These are phyloP conservation scores for Byssoonygena ceratinophila DNA, from an alignment of 2,329 filamentous ascomycete genomes.

Conservation along the genomic window DNA sequence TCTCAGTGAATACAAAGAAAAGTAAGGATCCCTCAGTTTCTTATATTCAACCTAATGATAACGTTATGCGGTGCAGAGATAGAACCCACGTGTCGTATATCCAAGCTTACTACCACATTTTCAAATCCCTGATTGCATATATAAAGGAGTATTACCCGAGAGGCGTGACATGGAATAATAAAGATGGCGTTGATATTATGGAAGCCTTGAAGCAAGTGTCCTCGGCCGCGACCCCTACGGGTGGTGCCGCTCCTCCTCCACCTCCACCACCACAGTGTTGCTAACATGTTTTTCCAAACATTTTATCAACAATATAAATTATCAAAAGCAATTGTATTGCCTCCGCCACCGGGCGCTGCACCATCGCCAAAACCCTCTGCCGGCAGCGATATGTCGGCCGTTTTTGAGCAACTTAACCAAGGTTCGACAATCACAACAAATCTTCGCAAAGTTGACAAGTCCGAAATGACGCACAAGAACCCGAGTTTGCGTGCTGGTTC, in stretches of 20 bases:
- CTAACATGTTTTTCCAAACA: too few species aligned
- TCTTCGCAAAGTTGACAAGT: conserved; percentile 85
- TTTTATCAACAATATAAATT: too few species aligned
- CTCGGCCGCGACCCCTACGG: conserved; percentile 28
- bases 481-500: conserved; percentile 67
- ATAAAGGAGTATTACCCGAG: conserved; percentile 70
- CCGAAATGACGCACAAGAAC: conserved; percentile 98
- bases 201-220: conserved; percentile 55
- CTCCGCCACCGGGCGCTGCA: conserved; percentile 49
- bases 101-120: conserved; percentile 82
- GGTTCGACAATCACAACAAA: conserved; percentile 79
- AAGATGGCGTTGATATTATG: conserved; percentile 59
- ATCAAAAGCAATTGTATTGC: too few species aligned
- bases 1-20: conserved; percentile 79
- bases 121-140: conserved; percentile 72
- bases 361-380: conserved; percentile 39
- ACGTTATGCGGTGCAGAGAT: conserved; percentile 46
- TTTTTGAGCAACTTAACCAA: conserved; percentile 85
- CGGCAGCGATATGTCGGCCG: conserved; percentile 62
- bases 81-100: conserved; percentile 76
- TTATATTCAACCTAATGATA: conserved; percentile 13
- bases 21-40: conserved; percentile 38
- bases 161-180: conserved; percentile 78
- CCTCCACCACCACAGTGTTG: too few species aligned
- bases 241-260: conserved; percentile 39